Evolutionary conservation across 179 eudicot genomes (phyloP), one percentile per base, ranked within the genome.

Genomic region (Gypsophila paniculata): DNA sequence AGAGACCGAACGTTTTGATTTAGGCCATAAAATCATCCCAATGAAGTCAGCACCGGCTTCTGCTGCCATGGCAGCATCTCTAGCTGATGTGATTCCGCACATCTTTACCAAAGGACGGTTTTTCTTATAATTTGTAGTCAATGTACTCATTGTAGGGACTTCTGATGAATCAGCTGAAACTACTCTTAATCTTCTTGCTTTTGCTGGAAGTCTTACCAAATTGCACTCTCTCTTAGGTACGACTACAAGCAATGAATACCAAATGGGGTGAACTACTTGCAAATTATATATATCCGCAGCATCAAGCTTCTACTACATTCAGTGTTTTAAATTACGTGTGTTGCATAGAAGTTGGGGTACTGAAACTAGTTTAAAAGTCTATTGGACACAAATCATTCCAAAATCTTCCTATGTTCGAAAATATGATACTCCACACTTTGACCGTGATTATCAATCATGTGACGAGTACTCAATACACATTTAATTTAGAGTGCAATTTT

Each of bases 11-110:
- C 95, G 94, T 77, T 88, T 94, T 14, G 97, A 91, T 65, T 90
- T 82, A 10, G 99, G 97, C 99, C 97, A 91, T 21, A 94, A 13
- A 70, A 94, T 94, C 96, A 94, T 91, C 44, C 99, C 99, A 61
- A 94, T 90, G 65, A 89, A 83, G 78, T 83, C 81, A 70, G 99
- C 97, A 76, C 97, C 99, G 19, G 99, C 95, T 83, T 95, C 85
- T 39, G 96, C 96, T 74, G 99, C 97, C 61, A 92, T 59, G 57
- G 91, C 95, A 84, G 97, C 99, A 82, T 90, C 97, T 80, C 73
- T 82, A 77, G 93, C 89, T 72, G 99, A 90, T 42, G 92, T 91
- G 59, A 94, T 87, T 71, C 96, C 99, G 75, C 99, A 91, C 96
- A 94, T 91, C 71, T 94, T 94, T 46, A 94, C 95, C 61, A 88